These are phyloP conservation scores for Clavariopsis aquatica DNA, from an alignment of 495 filamentous ascomycete genomes.

Conservation along the genomic window DNA sequence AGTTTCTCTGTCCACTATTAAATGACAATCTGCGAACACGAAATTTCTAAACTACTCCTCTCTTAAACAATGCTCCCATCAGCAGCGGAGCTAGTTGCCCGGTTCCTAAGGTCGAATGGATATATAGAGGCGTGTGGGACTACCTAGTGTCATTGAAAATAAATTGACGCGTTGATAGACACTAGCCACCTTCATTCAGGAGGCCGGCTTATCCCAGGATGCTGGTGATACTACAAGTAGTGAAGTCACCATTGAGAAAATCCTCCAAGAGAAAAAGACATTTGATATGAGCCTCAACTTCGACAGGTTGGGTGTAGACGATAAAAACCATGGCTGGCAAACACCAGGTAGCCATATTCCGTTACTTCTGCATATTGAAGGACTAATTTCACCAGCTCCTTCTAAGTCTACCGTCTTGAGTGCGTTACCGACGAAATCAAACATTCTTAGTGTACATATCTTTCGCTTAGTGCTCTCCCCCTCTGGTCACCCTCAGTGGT, in stretches of 20 bases:
- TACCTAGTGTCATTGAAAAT: neutral
- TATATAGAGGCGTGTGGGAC: slow-evolving; percentile 58
- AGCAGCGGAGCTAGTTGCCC: slow-evolving; percentile 58
- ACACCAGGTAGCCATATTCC: slow-evolving; percentile 47
- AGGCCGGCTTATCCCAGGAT: slow-evolving; percentile 58
- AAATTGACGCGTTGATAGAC: slow-evolving; percentile 48
- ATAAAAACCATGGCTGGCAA: slow-evolving; percentile 51
- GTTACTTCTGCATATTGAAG: neutral
- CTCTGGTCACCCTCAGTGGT: neutral
- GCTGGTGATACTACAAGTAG: slow-evolving; percentile 47
- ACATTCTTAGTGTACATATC: slow-evolving; percentile 57
- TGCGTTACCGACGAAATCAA: slow-evolving; percentile 53
- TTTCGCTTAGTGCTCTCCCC: slow-evolving; percentile 41
- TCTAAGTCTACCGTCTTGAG: slow-evolving; percentile 48
- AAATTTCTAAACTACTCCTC: neutral
- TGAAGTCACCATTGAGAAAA: slow-evolving; percentile 61
- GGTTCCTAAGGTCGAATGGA: slow-evolving; percentile 61
- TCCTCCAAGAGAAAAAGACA: slow-evolving; percentile 65
- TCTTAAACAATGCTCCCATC: slow-evolving; percentile 18
- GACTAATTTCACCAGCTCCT: slow-evolving; percentile 49
- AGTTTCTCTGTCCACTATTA: neutral
- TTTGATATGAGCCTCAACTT: slow-evolving; percentile 61
- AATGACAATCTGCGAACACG: neutral
- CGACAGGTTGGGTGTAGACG: slow-evolving; percentile 55
- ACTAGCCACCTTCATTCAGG: slow-evolving; percentile 59